Evolutionary conservation across 768 basidiomycete species (phyloP), one percentile per base, ranked within the genome.

Genomic region (Lanmaoa rubissima): DNA sequence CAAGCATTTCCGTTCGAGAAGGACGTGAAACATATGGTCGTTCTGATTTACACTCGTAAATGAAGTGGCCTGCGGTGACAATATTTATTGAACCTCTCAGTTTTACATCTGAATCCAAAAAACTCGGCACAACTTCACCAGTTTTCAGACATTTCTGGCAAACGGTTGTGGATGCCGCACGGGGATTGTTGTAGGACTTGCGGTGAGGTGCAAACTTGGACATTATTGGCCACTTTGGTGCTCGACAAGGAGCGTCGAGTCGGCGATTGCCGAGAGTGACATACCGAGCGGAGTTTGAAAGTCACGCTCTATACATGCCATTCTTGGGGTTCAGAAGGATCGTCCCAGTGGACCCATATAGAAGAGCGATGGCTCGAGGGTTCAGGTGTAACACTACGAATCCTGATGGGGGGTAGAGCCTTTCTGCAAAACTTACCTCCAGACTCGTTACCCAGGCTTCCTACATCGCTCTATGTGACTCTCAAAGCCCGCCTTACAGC

Each of bases 1-100:
- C 88, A 16, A 98, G 81, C 70, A 87, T 85, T 64, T 94, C 82
- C 2, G 92, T 92, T 41, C 94, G 83, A 36, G 92, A 94, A 2
- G 94, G 94, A n/a, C 95, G 81, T 12, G 91, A 84, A 40, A 92
- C 78, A 69, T 97, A 98, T 26, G 92, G 90, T 3, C 89, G 80
- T 21, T 81, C 64, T 17, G 80, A 79, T 73, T 92, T 92, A 81
- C 95, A 98, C 74, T 97, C 83, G 67, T 87, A 98, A 13, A 86
- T 97, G 69, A 87, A 95, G 72, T 97, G 95, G 0, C 94, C 94
- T 86, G 66, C 38, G 44, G 51, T 19, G 41, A 39, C 21, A 14
- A 43, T 5, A 28, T 45, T 31, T 5, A 28, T 45, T 31, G 28
- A 34, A 24, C 13, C 36, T 31, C 16, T 47, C 47, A 13, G 39